Percentiles rank a stretch among this genome's conserved stretches.
Evolutionary conservation across 768 basidiomycete genomes (phyloP).

Genomic region (Trametes cubensis): DNA sequence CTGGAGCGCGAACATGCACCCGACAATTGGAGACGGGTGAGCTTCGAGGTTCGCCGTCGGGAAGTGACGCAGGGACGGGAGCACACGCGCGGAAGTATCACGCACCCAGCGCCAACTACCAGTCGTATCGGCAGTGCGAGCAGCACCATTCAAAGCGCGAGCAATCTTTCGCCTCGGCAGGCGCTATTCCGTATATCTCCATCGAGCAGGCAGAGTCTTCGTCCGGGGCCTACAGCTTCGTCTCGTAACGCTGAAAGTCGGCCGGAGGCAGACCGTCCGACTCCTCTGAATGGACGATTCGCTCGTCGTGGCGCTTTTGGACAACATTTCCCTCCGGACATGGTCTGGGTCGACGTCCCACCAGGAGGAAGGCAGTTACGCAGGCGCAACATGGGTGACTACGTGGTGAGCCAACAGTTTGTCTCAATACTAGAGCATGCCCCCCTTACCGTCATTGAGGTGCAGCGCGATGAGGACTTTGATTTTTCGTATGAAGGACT

Average conservation of each 20-base stretch:
- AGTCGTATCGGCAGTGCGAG: too few species aligned
- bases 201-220: slow-evolving; percentile 1
- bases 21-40: background rate
- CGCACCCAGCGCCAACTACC: too few species aligned
- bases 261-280: background rate
- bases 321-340: slow-evolving; percentile 4
- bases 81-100: too few species aligned
- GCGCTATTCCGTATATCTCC: background rate
- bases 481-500: slow-evolving; percentile 76
- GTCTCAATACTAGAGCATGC: background rate
- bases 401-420: slow-evolving; percentile 48
- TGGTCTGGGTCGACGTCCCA: slow-evolving; percentile 19
- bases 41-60: background rate
- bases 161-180: too few species aligned
- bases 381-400: slow-evolving; percentile 42
- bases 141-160: too few species aligned
- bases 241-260: background rate
- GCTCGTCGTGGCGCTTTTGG: slow-evolving; percentile 14
- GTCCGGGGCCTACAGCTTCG: background rate
- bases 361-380: background rate
- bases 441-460: background rate
- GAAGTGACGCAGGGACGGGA: too few species aligned
- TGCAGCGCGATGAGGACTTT: slow-evolving; percentile 76
- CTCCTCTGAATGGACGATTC: slow-evolving; percentile 19
- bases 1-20: slow-evolving; percentile 20